Conservation (phyloP, 2,329 filamentous ascomycete species). For the Magnaporthiopsis poae region DNA sequence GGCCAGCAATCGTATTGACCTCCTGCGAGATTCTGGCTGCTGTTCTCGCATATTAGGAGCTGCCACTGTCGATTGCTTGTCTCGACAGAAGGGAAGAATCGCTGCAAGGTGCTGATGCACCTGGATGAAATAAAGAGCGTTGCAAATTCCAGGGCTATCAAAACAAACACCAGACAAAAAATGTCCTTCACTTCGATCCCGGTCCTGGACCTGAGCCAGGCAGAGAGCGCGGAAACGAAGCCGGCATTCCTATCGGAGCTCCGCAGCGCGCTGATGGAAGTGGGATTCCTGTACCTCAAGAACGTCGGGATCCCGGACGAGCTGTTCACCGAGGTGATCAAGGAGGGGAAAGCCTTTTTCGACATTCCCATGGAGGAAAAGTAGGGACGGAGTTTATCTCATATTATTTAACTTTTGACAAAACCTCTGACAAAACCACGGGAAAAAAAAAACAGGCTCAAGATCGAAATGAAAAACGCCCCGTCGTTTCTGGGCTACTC, state of each 20-base stretch:
- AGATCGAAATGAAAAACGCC: constrained; percentile 65
- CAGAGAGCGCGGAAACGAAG: constrained; percentile 56
- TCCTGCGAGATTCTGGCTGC: not conserved
- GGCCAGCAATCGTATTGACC: not conserved
- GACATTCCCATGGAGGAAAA: constrained; percentile 68
- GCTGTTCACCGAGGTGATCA: constrained; percentile 55
- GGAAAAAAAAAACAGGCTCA: no score
- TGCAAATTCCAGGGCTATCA: not conserved
- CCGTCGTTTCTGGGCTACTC: constrained; percentile 64
- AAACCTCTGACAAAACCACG: no score
- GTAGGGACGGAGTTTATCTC: no score
- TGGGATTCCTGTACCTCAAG: constrained; percentile 80
- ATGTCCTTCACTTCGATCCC: constrained; percentile 70
- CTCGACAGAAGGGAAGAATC: no score
- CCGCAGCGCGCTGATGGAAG: constrained; percentile 67
- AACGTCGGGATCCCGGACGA: constrained; percentile 64
- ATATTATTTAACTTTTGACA: no score
- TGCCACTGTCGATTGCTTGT: no score
- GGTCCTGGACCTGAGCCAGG: constrained; percentile 63
- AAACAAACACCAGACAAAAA: not conserved
- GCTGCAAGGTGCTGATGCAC: no score
- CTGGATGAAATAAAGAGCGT: no score
- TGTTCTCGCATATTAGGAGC: no score
- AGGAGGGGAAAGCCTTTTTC: constrained; percentile 64
- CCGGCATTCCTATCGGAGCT: constrained; percentile 61